These are phyloP conservation scores for Citrus australasica DNA, from an alignment of 345 rosid genomes.

Conservation along the genomic window DNA sequence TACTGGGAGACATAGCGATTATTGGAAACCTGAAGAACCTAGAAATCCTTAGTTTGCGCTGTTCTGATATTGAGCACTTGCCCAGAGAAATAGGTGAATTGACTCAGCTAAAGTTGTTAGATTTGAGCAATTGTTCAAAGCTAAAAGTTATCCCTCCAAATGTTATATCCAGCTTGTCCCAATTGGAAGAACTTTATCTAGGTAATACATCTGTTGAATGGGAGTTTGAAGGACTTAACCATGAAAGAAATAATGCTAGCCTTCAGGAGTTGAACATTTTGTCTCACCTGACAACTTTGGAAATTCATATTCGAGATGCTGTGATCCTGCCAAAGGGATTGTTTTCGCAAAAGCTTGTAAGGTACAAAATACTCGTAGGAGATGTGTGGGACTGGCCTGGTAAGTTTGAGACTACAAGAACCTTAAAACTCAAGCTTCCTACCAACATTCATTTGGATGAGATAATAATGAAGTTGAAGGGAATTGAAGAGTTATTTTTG, in stretches of 20 bases:
- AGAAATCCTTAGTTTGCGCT: slow-evolving; percentile 15
- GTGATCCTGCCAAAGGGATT: neutral
- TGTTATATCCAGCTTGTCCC: slow-evolving; percentile 11
- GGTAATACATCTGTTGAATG: slow-evolving; percentile 1
- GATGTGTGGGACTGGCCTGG: neutral
- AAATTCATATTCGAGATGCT: slow-evolving; percentile 6
- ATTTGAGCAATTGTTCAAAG: slow-evolving; percentile 8
- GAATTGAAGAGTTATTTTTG: neutral
- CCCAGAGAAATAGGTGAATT: slow-evolving; percentile 16
- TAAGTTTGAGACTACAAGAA: neutral
- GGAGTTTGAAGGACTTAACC: slow-evolving; percentile 8
- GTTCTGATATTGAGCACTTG: slow-evolving; percentile 8
- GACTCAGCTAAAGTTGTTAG: slow-evolving; percentile 10
- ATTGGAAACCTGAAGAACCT: slow-evolving; percentile 15
- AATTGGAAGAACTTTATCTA: slow-evolving; percentile 28
- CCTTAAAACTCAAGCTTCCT: slow-evolving; percentile 11
- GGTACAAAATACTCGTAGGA: slow-evolving; percentile 20
- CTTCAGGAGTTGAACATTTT: slow-evolving; percentile 20
- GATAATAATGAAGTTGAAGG: neutral
- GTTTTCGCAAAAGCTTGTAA: neutral
- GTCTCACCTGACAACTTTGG: slow-evolving; percentile 8
- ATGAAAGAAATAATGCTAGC: neutral
- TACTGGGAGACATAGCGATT: neutral
- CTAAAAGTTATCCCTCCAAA: slow-evolving; percentile 15
- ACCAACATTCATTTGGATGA: neutral